Base-by-base conservation (phyloP, 495 filamentous ascomycete species). In the Trichoderma orchidacearum region DNA sequence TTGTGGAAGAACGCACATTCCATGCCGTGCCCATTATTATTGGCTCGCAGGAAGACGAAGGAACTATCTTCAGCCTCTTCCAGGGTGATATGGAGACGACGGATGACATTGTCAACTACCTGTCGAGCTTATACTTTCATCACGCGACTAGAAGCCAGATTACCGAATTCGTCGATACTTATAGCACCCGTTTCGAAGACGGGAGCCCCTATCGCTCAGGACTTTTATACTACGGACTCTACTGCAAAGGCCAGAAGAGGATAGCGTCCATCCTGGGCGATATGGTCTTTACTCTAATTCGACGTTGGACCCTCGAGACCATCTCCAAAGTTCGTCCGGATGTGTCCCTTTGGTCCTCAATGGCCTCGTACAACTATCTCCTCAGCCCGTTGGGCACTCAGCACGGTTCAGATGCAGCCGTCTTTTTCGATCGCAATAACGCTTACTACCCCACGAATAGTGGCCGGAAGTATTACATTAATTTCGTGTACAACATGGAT, bases 181-280 rank as follows among this genome's bases (percentile, higher is more conserved):
- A 82, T 60, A 64, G 69, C 3, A 62, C 69, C 45, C 63, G 60
- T 23, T 58, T 65, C 5, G 62, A 64, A 4, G 62, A 72, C 41
- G 78, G 77, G 21, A 74, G 70, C 0, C 81, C 80, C 1, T 83
- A 78, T 68, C 68, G 73, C 23, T 81, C 79, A 0, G 68, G 74
- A 9, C 51, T 62, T 11, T 28, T 67, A 12, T 76, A 82, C 64
- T 76, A 82, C 62, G 72, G 6, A n/a, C 8, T 36, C 34, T 72
- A 66, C 68, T 83, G 82, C 54, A 78, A 80, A 5, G 72, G 80
- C 61, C 81, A 72, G 68, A 85, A 84, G 61, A 76, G 79, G n/a
- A 61, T 83, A 0, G 75, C 81, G 0, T 79, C 80, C 11, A 77
- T 84, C 32, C 66, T 83, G 1, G 80, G 80, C 31, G 80, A 84